Conservation (phyloP, 2,329 filamentous ascomycete species). For the Tolypocladium paradoxum region DNA sequence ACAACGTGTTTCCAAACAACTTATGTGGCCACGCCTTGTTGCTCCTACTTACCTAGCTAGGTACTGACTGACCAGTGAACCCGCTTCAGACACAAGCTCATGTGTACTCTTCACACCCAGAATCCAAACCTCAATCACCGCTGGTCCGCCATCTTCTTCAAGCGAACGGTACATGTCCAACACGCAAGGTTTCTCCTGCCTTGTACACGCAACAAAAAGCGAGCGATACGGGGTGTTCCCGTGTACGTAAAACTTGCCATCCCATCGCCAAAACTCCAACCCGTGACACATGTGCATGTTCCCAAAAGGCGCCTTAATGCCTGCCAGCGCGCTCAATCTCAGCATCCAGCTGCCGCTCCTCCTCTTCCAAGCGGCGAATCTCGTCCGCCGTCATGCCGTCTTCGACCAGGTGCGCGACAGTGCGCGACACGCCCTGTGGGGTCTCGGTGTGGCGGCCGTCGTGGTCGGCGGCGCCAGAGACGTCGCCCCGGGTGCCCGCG, state of each 20-base stretch:
- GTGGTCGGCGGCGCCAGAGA: neutral
- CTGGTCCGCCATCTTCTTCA: neutral
- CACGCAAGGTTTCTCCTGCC: neutral
- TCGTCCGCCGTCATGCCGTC: conserved; percentile 51
- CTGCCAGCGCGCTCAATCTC: conserved; percentile 39
- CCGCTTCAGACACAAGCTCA: neutral
- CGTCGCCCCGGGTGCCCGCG: neutral
- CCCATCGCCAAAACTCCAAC: neutral
- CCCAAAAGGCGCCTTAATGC: conserved; percentile 4
- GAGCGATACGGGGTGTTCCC: neutral
- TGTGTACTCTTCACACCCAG: neutral
- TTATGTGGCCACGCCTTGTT: neutral
- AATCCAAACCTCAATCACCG: neutral
- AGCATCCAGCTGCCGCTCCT: conserved; percentile 45
- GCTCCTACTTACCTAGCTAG: neutral
- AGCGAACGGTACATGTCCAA: neutral
- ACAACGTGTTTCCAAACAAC: neutral
- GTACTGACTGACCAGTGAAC: neutral
- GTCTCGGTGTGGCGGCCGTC: conserved; percentile 6
- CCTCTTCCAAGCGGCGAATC: conserved; percentile 43
- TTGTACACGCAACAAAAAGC: neutral
- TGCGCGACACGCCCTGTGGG: conserved; percentile 20
- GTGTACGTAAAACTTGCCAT: neutral
- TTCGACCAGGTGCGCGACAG: conserved; percentile 43
- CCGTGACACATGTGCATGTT: neutral